Evolutionary conservation across 2,329 filamentous ascomycete species (phyloP), one percentile per base, ranked within the genome.

Genomic region (Calonectria naviculata): DNA sequence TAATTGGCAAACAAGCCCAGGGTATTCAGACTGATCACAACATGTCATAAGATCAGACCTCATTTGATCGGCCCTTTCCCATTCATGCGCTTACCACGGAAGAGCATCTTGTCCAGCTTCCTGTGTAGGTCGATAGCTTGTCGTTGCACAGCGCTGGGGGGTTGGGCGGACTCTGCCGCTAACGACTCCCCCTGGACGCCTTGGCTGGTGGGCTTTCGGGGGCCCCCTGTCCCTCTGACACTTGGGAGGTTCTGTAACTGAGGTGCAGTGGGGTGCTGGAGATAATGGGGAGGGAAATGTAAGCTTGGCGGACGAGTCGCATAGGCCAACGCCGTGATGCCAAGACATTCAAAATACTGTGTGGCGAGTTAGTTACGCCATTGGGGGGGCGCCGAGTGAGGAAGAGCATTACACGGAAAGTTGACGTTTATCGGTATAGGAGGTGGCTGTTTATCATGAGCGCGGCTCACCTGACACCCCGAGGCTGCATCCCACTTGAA

Each of bases 201-300:
- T 64, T 68, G 56, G 62, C 54, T 70, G 44, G 29, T 63, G 54
- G 61, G 52, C 31, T n/a, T 21, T 44, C 56, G 28, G 26, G 56
- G 56, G 29, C 24, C 60, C 67, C 68, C 63, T 70, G 68, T 41
- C 54, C 67, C 54, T 52, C 65, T 70, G 52, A 58, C 52, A n/a
- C 52, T 38, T 28, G 29, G 68, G 65, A 54, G 56, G 63, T 47
- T 58, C 56, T 70, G 68, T 67, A 70, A 66, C 63, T 70, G 67
- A 66, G 36, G 67, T 65, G 54, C 42, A 21, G 60, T 61, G 56
- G 36, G 56, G 38, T 44, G 17, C 17, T 60, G 52, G 21, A 68
- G 67, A 65, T 62, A 62, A 65, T 61, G 41, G 67, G 34, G 28
- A 58, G 49, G 26, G 19, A 46, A 47, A 58, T 29, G 62, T 52